Conservation (phyloP, 192 early-diverging fungal species). For the Coemansia sp. region DNA sequence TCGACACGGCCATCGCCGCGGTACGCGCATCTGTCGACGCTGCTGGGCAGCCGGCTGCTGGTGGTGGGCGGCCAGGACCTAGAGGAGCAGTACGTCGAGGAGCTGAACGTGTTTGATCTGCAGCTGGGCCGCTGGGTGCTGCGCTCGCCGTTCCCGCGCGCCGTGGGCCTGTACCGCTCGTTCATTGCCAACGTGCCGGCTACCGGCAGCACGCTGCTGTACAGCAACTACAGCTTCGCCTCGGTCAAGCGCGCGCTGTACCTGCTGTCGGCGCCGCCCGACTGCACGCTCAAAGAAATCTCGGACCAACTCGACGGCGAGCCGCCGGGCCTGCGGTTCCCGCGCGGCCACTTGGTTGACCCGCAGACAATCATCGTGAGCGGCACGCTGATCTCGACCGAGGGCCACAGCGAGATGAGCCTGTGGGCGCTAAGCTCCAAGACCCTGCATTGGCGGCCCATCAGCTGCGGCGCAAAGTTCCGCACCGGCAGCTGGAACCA, state of each 20-base stretch:
- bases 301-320: slow-evolving; percentile 64
- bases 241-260: slow-evolving; percentile 72
- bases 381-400: slow-evolving; percentile 67
- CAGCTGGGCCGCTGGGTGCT: slow-evolving; percentile 63
- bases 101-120: slow-evolving; percentile 74
- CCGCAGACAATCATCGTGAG: slow-evolving; percentile 63
- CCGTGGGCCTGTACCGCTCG: slow-evolving; percentile 76
- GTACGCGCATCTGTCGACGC: slow-evolving; percentile 73
- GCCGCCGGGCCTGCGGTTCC: slow-evolving; percentile 75
- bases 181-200: slow-evolving; percentile 61
- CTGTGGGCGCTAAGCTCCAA: slow-evolving; percentile 68
- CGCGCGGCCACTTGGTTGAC: slow-evolving; percentile 66
- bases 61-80: slow-evolving; percentile 76
- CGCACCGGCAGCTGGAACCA: slow-evolving; percentile 74
- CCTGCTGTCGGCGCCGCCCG: slow-evolving; percentile 58
- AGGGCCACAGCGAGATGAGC: slow-evolving; percentile 62
- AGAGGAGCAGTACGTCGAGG: slow-evolving; percentile 70
- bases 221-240: slow-evolving; percentile 74
- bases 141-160: slow-evolving; percentile 64
- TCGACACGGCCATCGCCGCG: slow-evolving; percentile 59
- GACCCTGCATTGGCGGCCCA: slow-evolving; percentile 60
- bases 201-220: slow-evolving; percentile 60
- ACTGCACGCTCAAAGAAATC: slow-evolving; percentile 61
- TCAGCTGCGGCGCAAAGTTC: slow-evolving; percentile 67
- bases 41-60: slow-evolving; percentile 60